phyloP scores from a whole-genome alignment of 257 asterid species.

The Striga asiatica region DNA sequence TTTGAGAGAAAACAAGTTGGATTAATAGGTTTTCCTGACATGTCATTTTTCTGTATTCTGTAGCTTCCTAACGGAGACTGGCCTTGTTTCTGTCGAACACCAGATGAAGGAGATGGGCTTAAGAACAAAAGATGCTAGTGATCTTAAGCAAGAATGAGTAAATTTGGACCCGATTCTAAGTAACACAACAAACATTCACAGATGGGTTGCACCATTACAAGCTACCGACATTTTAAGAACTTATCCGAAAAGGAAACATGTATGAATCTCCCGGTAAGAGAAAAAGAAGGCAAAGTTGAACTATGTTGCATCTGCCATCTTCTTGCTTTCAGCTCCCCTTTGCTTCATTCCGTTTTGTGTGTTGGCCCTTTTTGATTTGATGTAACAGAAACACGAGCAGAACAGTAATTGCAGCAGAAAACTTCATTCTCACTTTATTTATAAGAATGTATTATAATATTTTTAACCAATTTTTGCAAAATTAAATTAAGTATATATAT shows the following conservation, averaged over 20 bases:
- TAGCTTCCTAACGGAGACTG: constrained; percentile 83
- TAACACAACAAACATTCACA: constrained; percentile 3
- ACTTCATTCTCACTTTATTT: too few species aligned
- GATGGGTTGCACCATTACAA: constrained; percentile 1
- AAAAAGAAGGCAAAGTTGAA: too few species aligned
- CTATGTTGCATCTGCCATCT: not conserved
- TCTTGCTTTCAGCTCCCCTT: not conserved
- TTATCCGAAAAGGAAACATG: too few species aligned
- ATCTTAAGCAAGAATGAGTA: constrained; percentile 31
- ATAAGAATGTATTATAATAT: too few species aligned
- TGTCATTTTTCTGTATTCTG: constrained; percentile 4
- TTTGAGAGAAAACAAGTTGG: not conserved
- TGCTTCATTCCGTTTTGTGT: not conserved
- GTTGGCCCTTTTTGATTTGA: not conserved
- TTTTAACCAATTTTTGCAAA: too few species aligned
- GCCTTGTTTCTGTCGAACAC: constrained; percentile 72
- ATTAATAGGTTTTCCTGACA: constrained; percentile 6
- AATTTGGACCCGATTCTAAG: constrained; percentile 24
- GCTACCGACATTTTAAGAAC: too few species aligned
- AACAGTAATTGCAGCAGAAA: not conserved
- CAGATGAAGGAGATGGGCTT: constrained; percentile 83
- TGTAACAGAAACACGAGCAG: not conserved
- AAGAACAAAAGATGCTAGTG: constrained; percentile 29
- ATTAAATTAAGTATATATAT: too few species aligned
- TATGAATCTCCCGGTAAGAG: too few species aligned